Base-by-base conservation (phyloP, 495 filamentous ascomycete species). In the Sphaerosporella brunnea region DNA sequence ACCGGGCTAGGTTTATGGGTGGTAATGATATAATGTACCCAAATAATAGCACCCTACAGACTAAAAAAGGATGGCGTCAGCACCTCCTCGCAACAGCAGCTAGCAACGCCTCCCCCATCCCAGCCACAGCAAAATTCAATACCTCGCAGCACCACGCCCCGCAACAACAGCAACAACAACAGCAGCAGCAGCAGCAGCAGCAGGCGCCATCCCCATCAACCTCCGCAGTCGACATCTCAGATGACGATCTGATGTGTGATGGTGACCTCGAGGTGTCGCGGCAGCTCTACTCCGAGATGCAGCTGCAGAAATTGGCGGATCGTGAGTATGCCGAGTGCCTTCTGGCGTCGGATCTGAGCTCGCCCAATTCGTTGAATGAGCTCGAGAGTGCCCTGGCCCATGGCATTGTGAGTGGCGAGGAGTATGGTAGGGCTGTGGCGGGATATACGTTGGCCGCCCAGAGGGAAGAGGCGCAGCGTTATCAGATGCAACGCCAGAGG, bases 111-210 rank as follows among this genome's bases (percentile, higher is more conserved):
- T 34, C 49, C 55, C 9, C 41, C 48, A 4, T 37, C 44, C 26
- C 52, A 62, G 23, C 40, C 58, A 20, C 55, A 64, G 10, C 72
- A 73, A 48, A 66, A 68, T 84, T 82, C 64, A 78, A 74, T 45
- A 72, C 83, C 51, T 70, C 78, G 10, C 78, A 80, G 52, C 81
- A 85, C 61, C 84, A 84, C 60, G 81, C 79, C 1, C 62, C 75
- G 23, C 79, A 83, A 51, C 23, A 71, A 8, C 64, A 51, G 18
- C n/a, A n/a, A n/a, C n/a, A n/a, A n/a, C n/a, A n/a, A n/a, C n/a
- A n/a, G n/a, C n/a, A n/a, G n/a, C 21, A 71, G 9, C 65, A 51
- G 18, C 58, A 54, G 19, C 53, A 18, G 3, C 48, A 64, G 4
- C 54, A 63, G n/a, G 49, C 40, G 1, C 43, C 25, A 2, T 19